Percentiles rank a stretch among this genome's conserved stretches.
Conservation (phyloP, 345 rosid genomes). For the Gossypium rotundifolium region DNA sequence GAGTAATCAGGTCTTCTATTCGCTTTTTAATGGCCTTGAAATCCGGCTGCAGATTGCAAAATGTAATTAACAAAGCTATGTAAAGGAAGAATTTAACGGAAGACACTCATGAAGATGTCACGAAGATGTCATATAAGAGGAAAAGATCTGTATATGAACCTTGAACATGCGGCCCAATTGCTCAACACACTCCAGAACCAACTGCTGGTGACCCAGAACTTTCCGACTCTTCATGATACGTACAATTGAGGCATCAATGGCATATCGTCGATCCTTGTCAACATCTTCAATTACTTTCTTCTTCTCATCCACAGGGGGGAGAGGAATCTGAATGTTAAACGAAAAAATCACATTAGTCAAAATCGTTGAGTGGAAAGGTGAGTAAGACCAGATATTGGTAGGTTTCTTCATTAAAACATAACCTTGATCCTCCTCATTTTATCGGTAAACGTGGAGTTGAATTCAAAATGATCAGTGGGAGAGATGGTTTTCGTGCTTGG, state of each 20-base stretch:
- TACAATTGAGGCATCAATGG: slow-evolving; percentile 65
- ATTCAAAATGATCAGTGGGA: slow-evolving; percentile 35
- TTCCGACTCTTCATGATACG: slow-evolving; percentile 74
- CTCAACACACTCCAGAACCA: slow-evolving; percentile 59
- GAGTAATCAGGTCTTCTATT: slow-evolving; percentile 61
- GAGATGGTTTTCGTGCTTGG: slow-evolving; percentile 38
- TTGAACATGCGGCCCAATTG: slow-evolving; percentile 67
- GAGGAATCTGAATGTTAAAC: slow-evolving; percentile 43
- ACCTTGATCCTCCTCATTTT: slow-evolving; percentile 71
- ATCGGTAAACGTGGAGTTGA: slow-evolving; percentile 53
- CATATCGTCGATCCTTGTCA: slow-evolving; percentile 62
- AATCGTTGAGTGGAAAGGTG: background rate
- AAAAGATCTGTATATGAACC: slow-evolving; percentile 26
- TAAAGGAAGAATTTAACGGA: background rate
- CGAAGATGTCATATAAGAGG: background rate
- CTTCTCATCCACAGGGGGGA: slow-evolving; percentile 60
- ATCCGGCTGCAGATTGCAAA: slow-evolving; percentile 51
- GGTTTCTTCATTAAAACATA: slow-evolving; percentile 5
- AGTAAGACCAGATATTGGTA: background rate
- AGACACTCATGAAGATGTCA: background rate
- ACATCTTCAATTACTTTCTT: slow-evolving; percentile 68
- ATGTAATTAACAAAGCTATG: background rate
- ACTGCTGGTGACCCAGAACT: slow-evolving; percentile 48
- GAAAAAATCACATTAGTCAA: background rate
- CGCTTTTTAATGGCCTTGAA: slow-evolving; percentile 68